Evolutionary conservation across 140 eudicot genomes (phyloP).

Genomic region (Erigeron philadelphicus): DNA sequence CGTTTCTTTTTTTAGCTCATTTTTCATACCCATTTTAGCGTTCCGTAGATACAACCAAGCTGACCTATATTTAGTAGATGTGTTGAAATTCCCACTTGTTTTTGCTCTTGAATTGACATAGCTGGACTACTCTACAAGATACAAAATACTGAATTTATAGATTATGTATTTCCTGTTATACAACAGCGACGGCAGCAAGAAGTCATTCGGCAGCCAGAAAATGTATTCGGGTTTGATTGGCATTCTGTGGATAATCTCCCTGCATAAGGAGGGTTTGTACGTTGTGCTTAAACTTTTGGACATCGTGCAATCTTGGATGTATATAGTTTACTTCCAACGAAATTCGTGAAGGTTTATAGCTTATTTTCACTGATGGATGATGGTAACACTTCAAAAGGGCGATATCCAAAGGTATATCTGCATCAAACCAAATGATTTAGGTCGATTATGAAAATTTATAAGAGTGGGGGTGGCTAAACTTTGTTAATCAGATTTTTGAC

Average conservation of each 20-base stretch:
- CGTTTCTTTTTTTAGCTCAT: not conserved
- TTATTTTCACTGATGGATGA: not conserved
- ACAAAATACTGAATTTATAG: too few species aligned
- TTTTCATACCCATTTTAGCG: not conserved
- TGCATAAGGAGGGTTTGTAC: constrained; percentile 30
- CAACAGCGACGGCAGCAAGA: constrained; percentile 50
- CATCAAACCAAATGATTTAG: not conserved
- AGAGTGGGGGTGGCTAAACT: not conserved
- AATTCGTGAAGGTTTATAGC: not conserved
- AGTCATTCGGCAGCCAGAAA: constrained; percentile 43
- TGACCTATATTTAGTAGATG: not conserved
- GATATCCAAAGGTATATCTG: not conserved
- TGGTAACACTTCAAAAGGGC: not conserved
- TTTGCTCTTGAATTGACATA: not conserved
- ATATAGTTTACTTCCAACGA: constrained; percentile 20
- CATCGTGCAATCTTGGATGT: constrained; percentile 20
- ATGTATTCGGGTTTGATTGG: constrained; percentile 54
- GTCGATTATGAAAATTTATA: not conserved
- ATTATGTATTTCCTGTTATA: not conserved
- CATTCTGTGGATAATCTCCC: constrained; percentile 65
- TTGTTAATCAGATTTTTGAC: not conserved
- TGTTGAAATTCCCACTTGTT: not conserved
- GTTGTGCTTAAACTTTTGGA: constrained; percentile 13
- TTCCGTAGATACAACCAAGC: not conserved
- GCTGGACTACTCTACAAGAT: not conserved